Percentiles rank a stretch among this genome's conserved stretches.
phyloP scores from a whole-genome alignment of 108 stramenopile genomes.

The Pseudonitzschia delicatissima region DNA sequence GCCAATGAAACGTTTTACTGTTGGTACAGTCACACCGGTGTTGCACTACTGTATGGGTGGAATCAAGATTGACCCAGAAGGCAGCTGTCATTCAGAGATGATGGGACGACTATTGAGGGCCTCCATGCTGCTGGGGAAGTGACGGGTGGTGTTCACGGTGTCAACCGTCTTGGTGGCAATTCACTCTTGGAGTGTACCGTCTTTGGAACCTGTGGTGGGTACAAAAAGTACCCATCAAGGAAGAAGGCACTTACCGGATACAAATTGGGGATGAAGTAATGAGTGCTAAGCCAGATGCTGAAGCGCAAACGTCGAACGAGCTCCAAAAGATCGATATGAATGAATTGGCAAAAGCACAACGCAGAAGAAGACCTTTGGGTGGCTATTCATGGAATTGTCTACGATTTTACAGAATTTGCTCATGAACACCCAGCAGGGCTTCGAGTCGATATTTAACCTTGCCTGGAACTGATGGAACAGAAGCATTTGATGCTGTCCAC shows the following conservation, averaged over 20 bases:
- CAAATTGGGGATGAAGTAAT: conserved; percentile 8
- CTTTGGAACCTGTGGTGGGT: conserved; percentile 84
- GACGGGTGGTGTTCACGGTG: conserved; percentile 79
- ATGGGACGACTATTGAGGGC: conserved; percentile 49
- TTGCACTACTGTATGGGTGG: conserved; percentile 96
- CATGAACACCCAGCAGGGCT: conserved; percentile 91
- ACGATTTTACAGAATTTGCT: conserved; percentile 89
- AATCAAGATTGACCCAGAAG: conserved; percentile 69
- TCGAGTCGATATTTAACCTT: conserved; percentile 74
- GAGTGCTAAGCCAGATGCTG: neutral
- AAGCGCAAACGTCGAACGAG: neutral
- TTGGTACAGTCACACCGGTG: conserved; percentile 74
- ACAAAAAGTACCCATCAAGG: conserved; percentile 69
- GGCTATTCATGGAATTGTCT: conserved; percentile 81
- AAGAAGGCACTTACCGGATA: conserved; percentile 18
- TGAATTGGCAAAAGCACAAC: conserved; percentile 74
- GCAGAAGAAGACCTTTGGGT: conserved; percentile 87
- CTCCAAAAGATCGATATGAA: conserved; percentile 50
- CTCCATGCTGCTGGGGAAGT: conserved; percentile 83
- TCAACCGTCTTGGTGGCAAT: conserved; percentile 86
- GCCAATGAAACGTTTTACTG: conserved; percentile 70
- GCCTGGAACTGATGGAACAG: conserved; percentile 86
- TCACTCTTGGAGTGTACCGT: conserved; percentile 90
- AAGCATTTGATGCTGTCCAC: conserved; percentile 82
- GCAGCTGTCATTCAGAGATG: conserved; percentile 57